Percentiles rank a stretch among this genome's conserved stretches.
Evolutionary conservation across 352 stramenopile species (phyloP).

Genomic region (Pythium angustatum): DNA sequence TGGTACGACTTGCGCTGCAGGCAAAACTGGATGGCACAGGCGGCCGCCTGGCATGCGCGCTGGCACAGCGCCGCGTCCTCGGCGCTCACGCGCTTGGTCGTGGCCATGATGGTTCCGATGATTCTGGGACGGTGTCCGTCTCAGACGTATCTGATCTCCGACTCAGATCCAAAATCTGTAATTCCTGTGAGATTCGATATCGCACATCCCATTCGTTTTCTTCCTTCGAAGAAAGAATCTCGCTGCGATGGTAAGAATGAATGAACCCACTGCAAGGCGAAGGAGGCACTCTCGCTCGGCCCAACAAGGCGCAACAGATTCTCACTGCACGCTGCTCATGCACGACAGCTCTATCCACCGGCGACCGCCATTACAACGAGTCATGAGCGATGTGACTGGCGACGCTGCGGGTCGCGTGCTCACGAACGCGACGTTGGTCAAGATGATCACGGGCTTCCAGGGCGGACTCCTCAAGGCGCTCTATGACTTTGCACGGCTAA

Average conservation of each 20-base stretch:
- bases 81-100: conserved; percentile 26
- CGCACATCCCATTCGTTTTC: conserved; percentile 4
- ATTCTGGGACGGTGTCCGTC: not conserved
- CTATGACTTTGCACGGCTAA: conserved; percentile 9
- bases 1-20: conserved; percentile 74
- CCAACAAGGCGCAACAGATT: too few species aligned
- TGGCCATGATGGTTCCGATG: not conserved
- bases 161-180: not conserved
- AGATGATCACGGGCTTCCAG: conserved; percentile 21
- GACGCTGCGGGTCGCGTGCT: conserved; percentile 8
- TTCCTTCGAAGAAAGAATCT: conserved; percentile 7
- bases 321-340: not conserved
- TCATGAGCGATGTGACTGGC: not conserved
- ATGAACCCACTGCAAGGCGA: not conserved
- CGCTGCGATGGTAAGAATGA: too few species aligned
- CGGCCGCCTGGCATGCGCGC: conserved; percentile 65
- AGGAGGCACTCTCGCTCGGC: not conserved
- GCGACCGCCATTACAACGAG: not conserved
- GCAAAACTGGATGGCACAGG: conserved; percentile 84
- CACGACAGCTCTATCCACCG: not conserved
- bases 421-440: conserved; percentile 11
- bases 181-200: conserved; percentile 12
- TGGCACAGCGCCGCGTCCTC: conserved; percentile 48
- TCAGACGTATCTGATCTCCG: not conserved
- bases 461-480: conserved; percentile 14